Evolutionary conservation across 306 rosid species (phyloP).

Genomic region (Cicer cuneatum): DNA sequence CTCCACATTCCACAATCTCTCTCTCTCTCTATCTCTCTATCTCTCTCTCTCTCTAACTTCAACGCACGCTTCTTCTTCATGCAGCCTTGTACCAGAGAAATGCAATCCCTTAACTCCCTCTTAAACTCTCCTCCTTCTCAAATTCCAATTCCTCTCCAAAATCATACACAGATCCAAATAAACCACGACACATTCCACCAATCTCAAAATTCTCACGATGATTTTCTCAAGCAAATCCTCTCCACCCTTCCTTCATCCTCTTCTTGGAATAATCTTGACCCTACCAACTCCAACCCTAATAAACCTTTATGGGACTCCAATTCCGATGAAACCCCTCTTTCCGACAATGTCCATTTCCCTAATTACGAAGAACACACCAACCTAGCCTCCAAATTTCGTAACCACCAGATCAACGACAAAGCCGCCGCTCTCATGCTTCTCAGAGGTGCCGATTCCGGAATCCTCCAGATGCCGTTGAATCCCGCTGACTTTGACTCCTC

Average conservation of each 20-base stretch:
- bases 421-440: constrained; percentile 73
- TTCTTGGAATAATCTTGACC: constrained; percentile 62
- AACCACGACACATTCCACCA: constrained; percentile 57
- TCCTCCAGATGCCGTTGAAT: constrained; percentile 53
- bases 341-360: constrained; percentile 47
- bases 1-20: not conserved
- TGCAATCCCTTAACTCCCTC: constrained; percentile 68
- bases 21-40: not conserved
- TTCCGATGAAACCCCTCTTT: constrained; percentile 16
- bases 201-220: constrained; percentile 58
- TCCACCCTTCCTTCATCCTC: constrained; percentile 63
- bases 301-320: constrained; percentile 60
- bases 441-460: constrained; percentile 51
- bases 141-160: constrained; percentile 53
- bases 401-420: constrained; percentile 71
- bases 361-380: constrained; percentile 59
- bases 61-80: constrained; percentile 36
- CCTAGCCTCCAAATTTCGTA: constrained; percentile 71
- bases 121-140: constrained; percentile 48
- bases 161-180: constrained; percentile 46
- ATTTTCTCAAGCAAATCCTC: constrained; percentile 90
- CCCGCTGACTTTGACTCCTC: constrained; percentile 56
- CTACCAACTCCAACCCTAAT: constrained; percentile 28
- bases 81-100: constrained; percentile 74
- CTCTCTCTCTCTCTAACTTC: not conserved